Evolutionary conservation across 83 land plant species (phyloP), one percentile per base, ranked within the genome.

Genomic region (Picea abies): DNA sequence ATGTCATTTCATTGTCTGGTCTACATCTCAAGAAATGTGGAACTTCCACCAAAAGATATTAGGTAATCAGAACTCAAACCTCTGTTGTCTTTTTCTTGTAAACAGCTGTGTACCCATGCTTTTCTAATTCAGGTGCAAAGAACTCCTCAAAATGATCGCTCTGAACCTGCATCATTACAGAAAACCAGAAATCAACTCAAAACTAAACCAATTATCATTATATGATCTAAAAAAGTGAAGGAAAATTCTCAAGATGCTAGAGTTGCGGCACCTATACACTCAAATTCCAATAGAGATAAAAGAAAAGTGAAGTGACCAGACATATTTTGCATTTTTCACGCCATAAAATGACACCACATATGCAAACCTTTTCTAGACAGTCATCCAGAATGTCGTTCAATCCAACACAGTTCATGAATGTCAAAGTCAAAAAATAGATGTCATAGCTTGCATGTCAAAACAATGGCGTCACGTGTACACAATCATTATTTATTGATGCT

Each of bases 31-130:
- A 65, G 26, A 63, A 29, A 10, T 10, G 16, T 56, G 58, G 58
- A 23, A 41, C 5, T 39, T 44, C 35, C 39, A 83, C 49, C 63
- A 52, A 39, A 22, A 82, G 5, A 60, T 58, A 77, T 19, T 41
- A 8, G 56, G 44, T 79, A 22, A 29, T 65, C 10, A 64, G 22
- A 67, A 47, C 16, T 70, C 70, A 3, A 75, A 97, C 99, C 98
- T 97, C 98, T 73, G 91, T 79, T 65, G 99, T 95, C 81, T 93
- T 95, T 68, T 85, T 92, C 90, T 92, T 94, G 82, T 89, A 94
- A n/a, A 94, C 90, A 23, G 89, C 95, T 52, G 87, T 72, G 75
- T 89, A 91, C 14, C 93, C 93, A 83, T 84, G 87, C 81, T 89
- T 89, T 69, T 81, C 88, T 77, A 91, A 79, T 70, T 91, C 91